phyloP scores from a whole-genome alignment of 2,329 filamentous ascomycete species.

The Sordariomycetes sp. region DNA sequence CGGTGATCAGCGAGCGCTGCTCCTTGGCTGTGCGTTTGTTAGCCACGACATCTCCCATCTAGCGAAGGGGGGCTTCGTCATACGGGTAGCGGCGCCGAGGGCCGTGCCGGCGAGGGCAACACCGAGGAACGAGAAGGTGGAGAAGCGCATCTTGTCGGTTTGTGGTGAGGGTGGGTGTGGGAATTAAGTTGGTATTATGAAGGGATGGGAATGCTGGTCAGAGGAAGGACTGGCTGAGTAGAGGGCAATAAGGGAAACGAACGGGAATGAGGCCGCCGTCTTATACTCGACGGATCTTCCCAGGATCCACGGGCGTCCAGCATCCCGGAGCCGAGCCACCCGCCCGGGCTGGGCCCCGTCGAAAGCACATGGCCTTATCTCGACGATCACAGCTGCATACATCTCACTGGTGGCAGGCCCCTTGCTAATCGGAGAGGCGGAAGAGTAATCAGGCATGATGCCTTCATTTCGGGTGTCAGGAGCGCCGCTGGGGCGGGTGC shows the following conservation, averaged over 20 bases:
- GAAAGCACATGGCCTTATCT: too few relatives aligned
- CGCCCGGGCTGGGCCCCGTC: too few relatives aligned
- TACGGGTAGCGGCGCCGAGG: constrained; percentile 8
- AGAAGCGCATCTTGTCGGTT: constrained; percentile 11
- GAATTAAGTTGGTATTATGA: neutral
- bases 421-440: too few relatives aligned
- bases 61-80: neutral
- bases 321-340: too few relatives aligned
- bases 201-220: neutral
- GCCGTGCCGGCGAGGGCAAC: constrained; percentile 9
- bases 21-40: neutral
- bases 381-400: too few relatives aligned
- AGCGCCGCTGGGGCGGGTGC: too few relatives aligned
- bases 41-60: neutral
- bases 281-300: neutral
- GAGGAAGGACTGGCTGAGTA: neutral
- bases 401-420: too few relatives aligned
- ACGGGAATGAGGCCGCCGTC: neutral
- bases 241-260: neutral
- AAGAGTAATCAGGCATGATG: too few relatives aligned
- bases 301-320: neutral
- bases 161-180: neutral
- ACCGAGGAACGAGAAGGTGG: constrained; percentile 6
- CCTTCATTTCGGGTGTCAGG: too few relatives aligned
- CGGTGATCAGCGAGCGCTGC: constrained; percentile 8